A percentile compares a stretch with the other conserved stretches of the same genome.
Conservation (phyloP, 2,329 filamentous ascomycete species). For the Huntiella moniliformis region DNA sequence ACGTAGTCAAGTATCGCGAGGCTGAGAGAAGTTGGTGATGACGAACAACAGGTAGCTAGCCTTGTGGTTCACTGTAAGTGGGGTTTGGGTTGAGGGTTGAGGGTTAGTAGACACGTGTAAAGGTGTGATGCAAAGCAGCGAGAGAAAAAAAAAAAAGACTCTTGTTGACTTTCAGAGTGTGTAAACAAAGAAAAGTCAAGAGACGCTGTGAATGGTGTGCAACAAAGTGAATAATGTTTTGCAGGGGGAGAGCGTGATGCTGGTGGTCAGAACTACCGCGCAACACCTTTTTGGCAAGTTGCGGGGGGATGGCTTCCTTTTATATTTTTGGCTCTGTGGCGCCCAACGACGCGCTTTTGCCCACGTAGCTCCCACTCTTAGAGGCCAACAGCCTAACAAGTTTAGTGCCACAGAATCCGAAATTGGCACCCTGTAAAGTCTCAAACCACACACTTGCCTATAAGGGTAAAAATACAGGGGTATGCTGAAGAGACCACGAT, state of each 20-base stretch:
- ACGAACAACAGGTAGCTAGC: neutral
- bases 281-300: conserved; percentile 5
- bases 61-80: neutral
- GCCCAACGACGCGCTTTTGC: conserved; percentile 7
- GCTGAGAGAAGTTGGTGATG: neutral
- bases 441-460: too few species aligned
- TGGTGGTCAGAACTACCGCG: conserved; percentile 11
- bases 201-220: conserved; percentile 3
- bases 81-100: neutral
- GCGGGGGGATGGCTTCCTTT: conserved; percentile 10
- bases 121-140: neutral
- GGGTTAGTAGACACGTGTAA: conserved; percentile 1
- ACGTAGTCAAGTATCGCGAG: conserved; percentile 1
- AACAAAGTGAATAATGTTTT: conserved; percentile 1
- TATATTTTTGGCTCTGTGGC: conserved; percentile 12
- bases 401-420: too few species aligned
- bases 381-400: too few species aligned
- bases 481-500: neutral
- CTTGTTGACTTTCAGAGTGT: neutral
- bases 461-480: too few species aligned
- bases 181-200: neutral
- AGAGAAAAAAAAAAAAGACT: neutral
- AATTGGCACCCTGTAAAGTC: too few species aligned
- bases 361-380: neutral
- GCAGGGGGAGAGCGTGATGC: conserved; percentile 9